Evolutionary conservation across 371 early-diverging fungal genomes (phyloP).

Genomic region (Aphelidium insulamus): DNA sequence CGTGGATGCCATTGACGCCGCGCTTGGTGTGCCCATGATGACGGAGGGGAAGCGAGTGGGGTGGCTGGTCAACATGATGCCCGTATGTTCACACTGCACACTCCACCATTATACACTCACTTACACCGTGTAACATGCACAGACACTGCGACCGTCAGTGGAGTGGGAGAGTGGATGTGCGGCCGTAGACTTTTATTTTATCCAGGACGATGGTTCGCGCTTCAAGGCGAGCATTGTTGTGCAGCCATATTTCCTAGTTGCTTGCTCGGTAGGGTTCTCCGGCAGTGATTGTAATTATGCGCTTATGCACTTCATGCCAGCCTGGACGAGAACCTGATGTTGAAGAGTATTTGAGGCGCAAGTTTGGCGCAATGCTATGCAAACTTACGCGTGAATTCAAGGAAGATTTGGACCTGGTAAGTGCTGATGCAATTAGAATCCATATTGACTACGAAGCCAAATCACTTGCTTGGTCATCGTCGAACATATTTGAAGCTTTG

Average conservation of each 20-base stretch:
- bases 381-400: slow-evolving; percentile 36
- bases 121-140: too few relatives aligned
- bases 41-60: too few relatives aligned
- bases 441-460: slow-evolving; percentile 24
- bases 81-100: too few relatives aligned
- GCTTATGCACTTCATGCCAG: slow-evolving; percentile 10
- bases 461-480: slow-evolving; percentile 63
- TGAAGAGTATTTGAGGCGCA: slow-evolving; percentile 58
- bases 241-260: slow-evolving; percentile 74
- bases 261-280: slow-evolving; percentile 33
- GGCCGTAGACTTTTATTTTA: slow-evolving; percentile 77
- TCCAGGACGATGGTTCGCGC: slow-evolving; percentile 63
- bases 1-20: too few relatives aligned
- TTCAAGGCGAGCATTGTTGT: slow-evolving; percentile 70
- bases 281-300: background rate
- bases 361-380: slow-evolving; percentile 39
- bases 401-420: slow-evolving; percentile 69
- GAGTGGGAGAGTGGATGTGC: slow-evolving; percentile 45
- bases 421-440: background rate
- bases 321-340: slow-evolving; percentile 53
- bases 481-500: slow-evolving; percentile 46
- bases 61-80: too few relatives aligned
- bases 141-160: slow-evolving; percentile 10
- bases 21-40: too few relatives aligned
- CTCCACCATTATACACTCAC: too few relatives aligned